Evolutionary conservation across 805 yeast species (phyloP), one percentile per base, ranked within the genome.

Genomic region (Candida coquimbonensis): DNA sequence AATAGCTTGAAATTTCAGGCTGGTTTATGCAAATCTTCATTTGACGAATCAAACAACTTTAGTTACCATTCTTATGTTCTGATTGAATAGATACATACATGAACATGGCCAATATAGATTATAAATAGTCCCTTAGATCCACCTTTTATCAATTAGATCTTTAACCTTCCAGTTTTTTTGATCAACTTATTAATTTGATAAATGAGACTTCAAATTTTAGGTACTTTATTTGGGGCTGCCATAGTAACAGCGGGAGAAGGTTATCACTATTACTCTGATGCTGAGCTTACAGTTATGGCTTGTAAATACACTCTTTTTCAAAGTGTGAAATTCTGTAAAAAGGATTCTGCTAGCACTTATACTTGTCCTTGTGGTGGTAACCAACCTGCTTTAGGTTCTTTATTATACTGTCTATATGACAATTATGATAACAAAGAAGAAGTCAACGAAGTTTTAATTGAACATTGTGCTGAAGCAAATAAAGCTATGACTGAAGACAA

Each of bases 401-500:
- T 53, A 47, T 40, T 60, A 32, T 53, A 60, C 51, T 65, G 69
- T 54, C 53, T 59, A 7, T 53, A 55, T 40, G 50, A 57, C 11
- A 40, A 48, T 13, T 27, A 50, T 12, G 36, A 32, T 3, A 40
- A 56, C 17, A 47, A 51, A 25, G 17, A 41, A 7, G 36, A 38
- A 2, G 51, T 47, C 33, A 61, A 62, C 21, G 40, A 56, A 1
- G 46, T 45, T 16, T 58, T 65, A 37, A 51, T 64, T 21, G 49
- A 57, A 14, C 44, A 53, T n/a, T 65, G 69, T 49, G 49, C 57
- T 4, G 44, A 33, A 1, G n/a, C 12, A 3, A 47, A 46, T 8
- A 47, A 39, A 12, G 53, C 56, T 12, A 60, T 70, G 42, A 69
- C 77, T 8, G 52, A 51, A 33, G 64, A 58, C 14, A 54, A 65